Percentiles rank a stretch among this genome's conserved stretches.
Conservation (phyloP, 164 flowering plant species). For the Cinnamomum chago region DNA sequence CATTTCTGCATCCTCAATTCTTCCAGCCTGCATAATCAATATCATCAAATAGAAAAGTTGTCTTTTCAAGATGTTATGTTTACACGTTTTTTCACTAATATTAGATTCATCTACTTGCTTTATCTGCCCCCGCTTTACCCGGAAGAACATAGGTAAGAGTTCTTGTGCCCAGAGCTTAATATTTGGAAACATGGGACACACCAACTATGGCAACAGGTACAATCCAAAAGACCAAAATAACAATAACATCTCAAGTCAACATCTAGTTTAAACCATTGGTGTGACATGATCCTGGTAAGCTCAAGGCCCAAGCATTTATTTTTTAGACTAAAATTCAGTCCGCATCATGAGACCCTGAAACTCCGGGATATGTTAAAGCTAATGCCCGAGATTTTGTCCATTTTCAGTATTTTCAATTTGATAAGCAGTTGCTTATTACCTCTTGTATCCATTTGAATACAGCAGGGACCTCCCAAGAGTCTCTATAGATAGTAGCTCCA, state of each 20-base stretch:
- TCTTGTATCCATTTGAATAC: constrained; percentile 94
- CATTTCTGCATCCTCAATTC: constrained; percentile 80
- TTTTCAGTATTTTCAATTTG: no score
- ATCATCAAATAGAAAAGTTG: background rate
- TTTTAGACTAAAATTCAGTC: background rate
- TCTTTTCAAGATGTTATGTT: background rate
- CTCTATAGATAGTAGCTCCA: constrained; percentile 62
- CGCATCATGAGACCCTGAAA: background rate
- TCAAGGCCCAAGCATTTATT: background rate
- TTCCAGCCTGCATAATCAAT: constrained; percentile 43
- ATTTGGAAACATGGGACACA: background rate
- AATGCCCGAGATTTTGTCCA: no score
- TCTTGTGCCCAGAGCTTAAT: background rate
- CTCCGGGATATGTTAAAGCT: background rate
- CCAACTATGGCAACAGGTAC: background rate
- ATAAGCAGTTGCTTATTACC: constrained; percentile 31
- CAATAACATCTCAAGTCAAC: background rate
- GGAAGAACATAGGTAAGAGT: background rate
- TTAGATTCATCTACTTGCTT: background rate
- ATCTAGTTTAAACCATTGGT: background rate
- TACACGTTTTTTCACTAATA: background rate
- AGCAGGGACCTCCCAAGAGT: constrained; percentile 75
- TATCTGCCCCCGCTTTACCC: no score
- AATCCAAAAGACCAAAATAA: background rate
- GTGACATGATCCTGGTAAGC: background rate